A percentile compares a stretch with the other conserved stretches of the same genome.
Evolutionary conservation across 2,329 filamentous ascomycete genomes (phyloP).

Genomic region (Microdochium paspali): DNA sequence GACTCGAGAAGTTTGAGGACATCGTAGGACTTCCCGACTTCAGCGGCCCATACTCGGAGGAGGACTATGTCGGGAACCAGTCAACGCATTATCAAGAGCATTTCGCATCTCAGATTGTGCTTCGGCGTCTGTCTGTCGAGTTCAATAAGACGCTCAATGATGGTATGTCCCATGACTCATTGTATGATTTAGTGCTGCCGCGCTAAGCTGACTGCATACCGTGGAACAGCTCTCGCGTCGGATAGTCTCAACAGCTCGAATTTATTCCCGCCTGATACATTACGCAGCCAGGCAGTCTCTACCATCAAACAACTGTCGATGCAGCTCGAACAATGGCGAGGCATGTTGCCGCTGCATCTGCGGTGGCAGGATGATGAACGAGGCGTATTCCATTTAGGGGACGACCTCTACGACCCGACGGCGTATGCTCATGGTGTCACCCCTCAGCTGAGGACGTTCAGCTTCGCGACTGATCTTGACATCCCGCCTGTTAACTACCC

Average conservation of each 20-base stretch:
- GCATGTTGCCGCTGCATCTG: constrained; percentile 40
- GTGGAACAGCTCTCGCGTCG: background rate
- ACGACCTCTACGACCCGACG: constrained; percentile 10
- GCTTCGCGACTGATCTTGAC: constrained; percentile 38
- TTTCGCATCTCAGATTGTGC: constrained; percentile 49
- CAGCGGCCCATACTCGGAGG: constrained; percentile 32
- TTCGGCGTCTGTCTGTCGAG: constrained; percentile 40
- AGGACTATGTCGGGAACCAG: constrained; percentile 37
- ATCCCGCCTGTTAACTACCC: constrained; percentile 32
- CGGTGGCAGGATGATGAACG: constrained; percentile 48
- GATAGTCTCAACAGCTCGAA: background rate
- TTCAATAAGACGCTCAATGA: constrained; percentile 42
- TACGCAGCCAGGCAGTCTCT: constrained; percentile 12
- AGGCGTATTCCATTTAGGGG: constrained; percentile 23
- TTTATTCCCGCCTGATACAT: constrained; percentile 4
- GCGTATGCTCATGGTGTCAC: background rate
- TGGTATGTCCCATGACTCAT: constrained; percentile 26
- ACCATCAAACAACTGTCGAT: constrained; percentile 40
- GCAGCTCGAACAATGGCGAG: constrained; percentile 49
- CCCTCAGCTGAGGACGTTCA: constrained; percentile 16
- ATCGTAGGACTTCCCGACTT: constrained; percentile 47
- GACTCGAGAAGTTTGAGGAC: constrained; percentile 41
- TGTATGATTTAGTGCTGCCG: too few relatives aligned
- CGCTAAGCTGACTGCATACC: background rate
- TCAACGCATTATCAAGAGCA: constrained; percentile 46